Conservation (phyloP, 129 eudicot species). For the Flaveria ramosissima region DNA sequence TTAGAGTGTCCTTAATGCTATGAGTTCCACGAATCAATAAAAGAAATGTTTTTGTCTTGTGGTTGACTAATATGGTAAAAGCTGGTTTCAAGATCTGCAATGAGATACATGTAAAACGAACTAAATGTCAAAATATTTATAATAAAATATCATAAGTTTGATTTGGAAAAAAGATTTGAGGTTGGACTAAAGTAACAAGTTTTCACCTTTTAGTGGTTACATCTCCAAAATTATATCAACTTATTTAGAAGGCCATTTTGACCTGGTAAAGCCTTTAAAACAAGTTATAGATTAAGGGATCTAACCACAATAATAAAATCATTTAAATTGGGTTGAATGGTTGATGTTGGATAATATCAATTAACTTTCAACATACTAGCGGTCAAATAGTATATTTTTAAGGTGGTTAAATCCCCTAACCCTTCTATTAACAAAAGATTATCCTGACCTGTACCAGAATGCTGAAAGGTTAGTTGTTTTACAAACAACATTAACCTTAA, state of each 20-base stretch:
- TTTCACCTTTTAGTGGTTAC: background rate
- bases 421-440: background rate
- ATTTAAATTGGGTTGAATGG: background rate
- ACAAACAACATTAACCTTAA: background rate
- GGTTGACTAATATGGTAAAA: conserved; percentile 81
- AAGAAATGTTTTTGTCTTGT: conserved; percentile 61
- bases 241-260: background rate
- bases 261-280: background rate
- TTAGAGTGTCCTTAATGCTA: conserved; percentile 91
- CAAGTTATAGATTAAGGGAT: background rate
- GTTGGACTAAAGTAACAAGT: background rate
- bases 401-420: background rate
- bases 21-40: conserved; percentile 96
- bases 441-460: background rate
- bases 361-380: background rate
- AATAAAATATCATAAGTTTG: background rate
- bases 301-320: background rate
- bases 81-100: conserved; percentile 98
- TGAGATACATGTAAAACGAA: background rate
- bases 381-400: background rate
- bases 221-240: background rate
- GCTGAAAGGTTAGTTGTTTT: background rate
- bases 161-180: background rate
- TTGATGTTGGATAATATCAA: background rate
- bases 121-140: conserved; percentile 1